Base-by-base conservation (phyloP, 2,329 filamentous ascomycete genomes). In the Aspergillus flavus region DNA sequence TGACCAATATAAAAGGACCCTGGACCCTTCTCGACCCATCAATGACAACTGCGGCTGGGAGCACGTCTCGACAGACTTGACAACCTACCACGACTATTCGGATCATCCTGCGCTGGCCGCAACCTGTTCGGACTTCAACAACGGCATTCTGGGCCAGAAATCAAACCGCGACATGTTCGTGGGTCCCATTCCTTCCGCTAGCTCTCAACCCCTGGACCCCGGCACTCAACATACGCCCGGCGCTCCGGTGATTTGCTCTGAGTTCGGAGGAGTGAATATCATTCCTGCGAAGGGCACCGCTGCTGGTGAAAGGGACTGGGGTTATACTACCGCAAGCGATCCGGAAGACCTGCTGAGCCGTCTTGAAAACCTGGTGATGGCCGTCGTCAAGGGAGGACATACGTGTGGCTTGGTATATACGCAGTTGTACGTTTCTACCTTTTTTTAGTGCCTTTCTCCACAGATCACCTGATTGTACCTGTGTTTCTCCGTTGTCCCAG, bases 31-130 rank as follows among this genome's bases (percentile, higher is more conserved):
- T 0, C 79, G 89, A 6, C 87, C 87, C 19, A 82, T 91, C 70
- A 91, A 91, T 70, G 88, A 91, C 73, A 91, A 91, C 74, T 91
- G 88, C 67, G 89, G 89, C 39, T 91, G 89, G 89, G 87, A 91
- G 70, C 88, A 90, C 66, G 87, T 90, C 6, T 69, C 81, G 12
- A 88, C 86, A 0, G 88, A 91, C 67, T 77, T 91, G 2, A 86
- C 85, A 28, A 90, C 88, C 0, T 91, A 89, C 79, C 89, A 91
- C 72, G 88, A 91, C 73, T 91, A 91, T 71, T 80, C 81, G 21
- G 88, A 90, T 68, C 85, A 80, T 0, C 79, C 83, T 0, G 83
- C 82, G 26, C 81, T 91, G 7, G 79, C 83, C 6, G 78, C 83
- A 63, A 86, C 84, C 1, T 90, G 87, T 69, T 76, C 79, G 0